These are phyloP conservation scores for Euphorbia peplus DNA, from an alignment of 345 rosid genomes.

Conservation along the genomic window DNA sequence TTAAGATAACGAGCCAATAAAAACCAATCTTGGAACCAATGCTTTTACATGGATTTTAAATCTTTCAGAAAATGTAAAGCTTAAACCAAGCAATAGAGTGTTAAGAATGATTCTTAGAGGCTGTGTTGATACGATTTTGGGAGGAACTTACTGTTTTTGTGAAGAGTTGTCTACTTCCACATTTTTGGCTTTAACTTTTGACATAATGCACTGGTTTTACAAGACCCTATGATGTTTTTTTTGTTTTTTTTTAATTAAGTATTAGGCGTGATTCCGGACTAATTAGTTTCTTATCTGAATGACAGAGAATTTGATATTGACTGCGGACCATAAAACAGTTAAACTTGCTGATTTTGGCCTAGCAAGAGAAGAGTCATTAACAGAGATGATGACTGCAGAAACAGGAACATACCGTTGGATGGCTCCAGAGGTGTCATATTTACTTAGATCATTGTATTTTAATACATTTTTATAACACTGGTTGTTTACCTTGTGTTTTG, in stretches of 20 bases:
- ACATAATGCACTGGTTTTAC: neutral
- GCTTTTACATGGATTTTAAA: neutral
- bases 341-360: conserved; percentile 98
- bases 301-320: conserved; percentile 90
- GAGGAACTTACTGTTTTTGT: neutral
- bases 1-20: neutral
- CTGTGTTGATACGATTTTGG: neutral
- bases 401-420: conserved; percentile 99
- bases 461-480: neutral
- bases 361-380: conserved; percentile 96
- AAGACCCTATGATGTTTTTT: too few species aligned
- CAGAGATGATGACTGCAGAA: conserved; percentile 99
- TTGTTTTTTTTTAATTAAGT: neutral
- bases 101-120: neutral
- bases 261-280: conserved; percentile 11
- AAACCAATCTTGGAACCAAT: neutral
- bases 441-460: conserved; percentile 2
- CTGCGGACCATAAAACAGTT: conserved; percentile 76
- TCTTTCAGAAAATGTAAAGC: neutral
- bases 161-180: neutral
- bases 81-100: neutral
- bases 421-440: conserved; percentile 86
- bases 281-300: conserved; percentile 16
- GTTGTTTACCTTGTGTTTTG: conserved; percentile 13
- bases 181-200: neutral